Evolutionary conservation across 306 rosid genomes (phyloP), one percentile per base, ranked within the genome.

Genomic region (Purshia tridentata): DNA sequence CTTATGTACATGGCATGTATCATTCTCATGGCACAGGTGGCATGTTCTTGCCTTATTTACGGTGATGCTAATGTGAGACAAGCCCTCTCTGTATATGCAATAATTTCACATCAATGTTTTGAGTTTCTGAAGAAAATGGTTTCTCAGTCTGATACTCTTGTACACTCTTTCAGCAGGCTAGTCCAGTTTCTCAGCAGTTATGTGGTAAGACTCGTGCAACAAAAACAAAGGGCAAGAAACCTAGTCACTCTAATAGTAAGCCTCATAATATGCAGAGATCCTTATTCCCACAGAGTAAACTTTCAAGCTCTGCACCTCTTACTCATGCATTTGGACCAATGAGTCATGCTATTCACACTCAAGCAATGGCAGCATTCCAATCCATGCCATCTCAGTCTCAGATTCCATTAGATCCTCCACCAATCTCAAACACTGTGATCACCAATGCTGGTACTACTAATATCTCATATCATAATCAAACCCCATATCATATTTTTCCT

Each of bases 141-240:
- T 72, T 8, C 71, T 52, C 59, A 72, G 72, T 46, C 68, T 81
- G 77, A 61, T 71, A 20, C 23, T 53, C n/a, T 54, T 55, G 19
- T 39, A 10, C 44, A 10, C 44, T 78, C 70, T 72, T 72, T 60
- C 79, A 82, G 72, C 85, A 80, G 85, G 88, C 74, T 60, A 81
- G 70, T 65, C 72, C 78, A 15, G 85, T 84, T 78, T 65, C 82
- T 56, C 69, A 85, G 49, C 85, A 69, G 61, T 60, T 64, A 20
- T 69, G 70, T 56, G 79, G 82, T 44, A 87, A 72, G 59, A 60
- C 75, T 9, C 23, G 40, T 72, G 54, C 86, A 22, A 61, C 74
- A 16, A 92, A 87, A 87, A 53, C 87, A 49, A 83, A 44, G 73
- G 84, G 83, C 56, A 92, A 82, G 80, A 92, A 80, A 72, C 83